Conservation (phyloP, 2,329 filamentous ascomycete species). For the Sphaerulina musiva region DNA sequence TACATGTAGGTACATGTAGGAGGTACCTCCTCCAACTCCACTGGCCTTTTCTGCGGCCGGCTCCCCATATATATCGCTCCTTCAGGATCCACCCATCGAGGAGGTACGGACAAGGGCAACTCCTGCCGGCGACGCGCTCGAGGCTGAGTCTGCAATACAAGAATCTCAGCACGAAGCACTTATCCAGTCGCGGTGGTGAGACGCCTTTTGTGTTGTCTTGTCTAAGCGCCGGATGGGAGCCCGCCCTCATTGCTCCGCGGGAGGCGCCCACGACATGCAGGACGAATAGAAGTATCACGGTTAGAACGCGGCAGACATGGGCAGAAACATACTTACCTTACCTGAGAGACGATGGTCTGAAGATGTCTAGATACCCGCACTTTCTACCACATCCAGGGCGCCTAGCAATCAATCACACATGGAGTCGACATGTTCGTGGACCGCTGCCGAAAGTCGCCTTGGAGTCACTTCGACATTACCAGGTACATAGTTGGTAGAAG, state of each 20-base stretch:
- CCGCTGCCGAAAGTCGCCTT: too few relatives aligned
- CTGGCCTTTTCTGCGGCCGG: background rate
- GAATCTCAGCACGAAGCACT: background rate
- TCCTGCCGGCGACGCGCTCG: background rate
- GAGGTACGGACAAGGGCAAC: background rate
- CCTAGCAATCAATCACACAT: background rate
- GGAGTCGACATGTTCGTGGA: background rate
- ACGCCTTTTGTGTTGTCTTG: background rate
- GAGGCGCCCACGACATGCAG: slow-evolving; percentile 2
- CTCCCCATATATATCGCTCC: background rate
- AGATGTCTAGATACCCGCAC: background rate
- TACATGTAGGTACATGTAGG: too few relatives aligned
- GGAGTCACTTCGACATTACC: too few relatives aligned
- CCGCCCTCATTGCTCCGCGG: slow-evolving; percentile 1
- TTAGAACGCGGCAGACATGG: background rate
- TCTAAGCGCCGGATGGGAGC: slow-evolving; percentile 5
- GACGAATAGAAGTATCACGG: background rate
- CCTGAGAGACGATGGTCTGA: background rate
- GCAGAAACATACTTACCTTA: background rate
- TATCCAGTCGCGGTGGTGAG: background rate
- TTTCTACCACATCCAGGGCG: background rate
- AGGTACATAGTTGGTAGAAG: too few relatives aligned
- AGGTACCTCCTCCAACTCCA: background rate
- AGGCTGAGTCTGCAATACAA: background rate
- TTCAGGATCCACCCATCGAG: background rate